These are phyloP conservation scores for Rhizomucor miehei DNA, from an alignment of 371 early-diverging fungal species.

Conservation along the genomic window DNA sequence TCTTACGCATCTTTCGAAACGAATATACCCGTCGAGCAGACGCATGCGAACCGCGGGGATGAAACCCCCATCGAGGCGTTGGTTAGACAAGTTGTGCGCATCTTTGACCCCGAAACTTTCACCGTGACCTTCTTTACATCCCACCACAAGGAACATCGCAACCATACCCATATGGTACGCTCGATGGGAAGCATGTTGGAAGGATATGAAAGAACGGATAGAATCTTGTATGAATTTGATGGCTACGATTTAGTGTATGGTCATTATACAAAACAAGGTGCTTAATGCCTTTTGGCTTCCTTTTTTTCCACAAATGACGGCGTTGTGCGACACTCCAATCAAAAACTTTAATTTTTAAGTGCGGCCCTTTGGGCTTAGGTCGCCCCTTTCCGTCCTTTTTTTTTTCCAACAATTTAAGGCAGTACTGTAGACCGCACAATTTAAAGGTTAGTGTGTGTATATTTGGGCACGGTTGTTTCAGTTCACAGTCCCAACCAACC, in stretches of 20 bases:
- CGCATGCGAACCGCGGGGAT: conserved; percentile 15
- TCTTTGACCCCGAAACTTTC: conserved; percentile 83
- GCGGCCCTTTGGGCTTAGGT: no score
- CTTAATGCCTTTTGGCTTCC: conserved; percentile 1
- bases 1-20: conserved; percentile 98
- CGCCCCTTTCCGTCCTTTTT: no score
- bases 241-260: conserved; percentile 76
- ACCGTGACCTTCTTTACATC: conserved; percentile 84
- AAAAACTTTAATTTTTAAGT: no score
- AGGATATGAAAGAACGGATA: conserved; percentile 65
- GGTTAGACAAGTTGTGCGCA: conserved; percentile 73
- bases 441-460: no score
- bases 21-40: conserved; percentile 67
- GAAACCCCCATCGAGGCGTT: conserved; percentile 33
- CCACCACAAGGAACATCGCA: conserved; percentile 42
- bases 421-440: no score
- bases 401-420: no score
- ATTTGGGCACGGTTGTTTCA: no score
- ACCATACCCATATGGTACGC: conserved; percentile 38
- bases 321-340: no score
- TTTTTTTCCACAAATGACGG: not conserved
- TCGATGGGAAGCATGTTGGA: conserved; percentile 42
- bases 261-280: conserved; percentile 38
- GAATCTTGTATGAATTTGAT: conserved; percentile 81
- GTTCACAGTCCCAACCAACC: no score